These are phyloP conservation scores for Cytospora leucostoma DNA, from an alignment of 2,329 filamentous ascomycete species.

Conservation along the genomic window DNA sequence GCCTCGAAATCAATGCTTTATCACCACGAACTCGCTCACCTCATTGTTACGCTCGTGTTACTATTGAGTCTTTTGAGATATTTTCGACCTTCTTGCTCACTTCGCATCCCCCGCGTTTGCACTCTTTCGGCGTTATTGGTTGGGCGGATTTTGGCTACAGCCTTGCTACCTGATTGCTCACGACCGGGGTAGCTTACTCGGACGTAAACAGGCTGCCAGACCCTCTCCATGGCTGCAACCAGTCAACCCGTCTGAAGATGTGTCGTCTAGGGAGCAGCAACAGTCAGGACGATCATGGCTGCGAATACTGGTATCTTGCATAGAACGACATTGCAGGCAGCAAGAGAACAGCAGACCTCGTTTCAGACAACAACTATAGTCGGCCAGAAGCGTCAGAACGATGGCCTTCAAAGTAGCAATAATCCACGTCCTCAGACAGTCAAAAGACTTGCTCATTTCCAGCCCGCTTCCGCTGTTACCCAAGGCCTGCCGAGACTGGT, in stretches of 20 bases:
- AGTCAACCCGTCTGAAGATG: neutral
- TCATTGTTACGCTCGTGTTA: neutral
- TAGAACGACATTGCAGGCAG: slow-evolving; percentile 32
- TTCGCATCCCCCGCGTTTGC: neutral
- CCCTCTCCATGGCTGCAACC: neutral
- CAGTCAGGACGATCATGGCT: slow-evolving; percentile 15
- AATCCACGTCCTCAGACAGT: neutral
- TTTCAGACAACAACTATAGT: slow-evolving; percentile 28
- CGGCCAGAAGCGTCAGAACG: slow-evolving; percentile 33
- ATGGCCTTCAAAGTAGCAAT: slow-evolving; percentile 18
- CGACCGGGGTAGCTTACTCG: neutral
- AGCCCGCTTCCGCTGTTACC: slow-evolving; percentile 18
- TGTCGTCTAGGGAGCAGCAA: neutral
- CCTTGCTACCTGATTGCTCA: neutral
- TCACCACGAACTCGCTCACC: neutral
- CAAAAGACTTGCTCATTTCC: slow-evolving; percentile 18
- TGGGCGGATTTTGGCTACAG: neutral
- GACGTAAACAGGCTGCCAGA: neutral
- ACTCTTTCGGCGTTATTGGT: neutral
- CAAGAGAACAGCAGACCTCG: slow-evolving; percentile 25
- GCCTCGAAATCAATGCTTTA: neutral
- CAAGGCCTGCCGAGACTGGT: slow-evolving; percentile 30
- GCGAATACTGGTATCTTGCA: slow-evolving; percentile 30
- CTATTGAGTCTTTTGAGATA: neutral
- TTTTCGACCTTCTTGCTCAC: neutral